Percentiles rank a stretch among this genome's conserved stretches.
phyloP scores from a whole-genome alignment of 768 basidiomycete species.

The Russula earlei region DNA sequence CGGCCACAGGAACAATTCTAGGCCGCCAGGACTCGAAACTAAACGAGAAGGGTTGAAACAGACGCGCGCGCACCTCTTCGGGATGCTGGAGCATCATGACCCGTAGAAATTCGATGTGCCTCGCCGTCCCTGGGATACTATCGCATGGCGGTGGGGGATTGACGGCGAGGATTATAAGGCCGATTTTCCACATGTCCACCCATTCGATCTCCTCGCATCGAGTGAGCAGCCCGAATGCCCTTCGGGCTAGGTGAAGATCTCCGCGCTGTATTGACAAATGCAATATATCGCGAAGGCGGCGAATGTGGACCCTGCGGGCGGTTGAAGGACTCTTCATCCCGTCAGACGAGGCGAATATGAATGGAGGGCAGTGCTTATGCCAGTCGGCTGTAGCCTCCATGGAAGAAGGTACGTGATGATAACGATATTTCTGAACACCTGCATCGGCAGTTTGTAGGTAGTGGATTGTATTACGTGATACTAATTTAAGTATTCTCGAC shows the following conservation, averaged over 20 bases:
- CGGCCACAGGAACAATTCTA: too few species aligned
- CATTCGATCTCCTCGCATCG: conserved; percentile 74
- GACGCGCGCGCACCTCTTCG: conserved; percentile 42
- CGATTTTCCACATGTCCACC: conserved; percentile 61
- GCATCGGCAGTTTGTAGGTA: not conserved
- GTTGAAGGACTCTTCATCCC: conserved; percentile 41
- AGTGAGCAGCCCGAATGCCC: conserved; percentile 65
- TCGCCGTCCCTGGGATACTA: conserved; percentile 20
- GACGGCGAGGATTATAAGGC: conserved; percentile 43
- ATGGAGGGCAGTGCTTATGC: too few species aligned
- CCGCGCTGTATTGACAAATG: conserved; percentile 60
- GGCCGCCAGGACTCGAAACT: not conserved
- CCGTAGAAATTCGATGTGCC: conserved; percentile 51
- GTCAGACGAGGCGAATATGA: conserved; percentile 54
- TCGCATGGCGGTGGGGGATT: conserved; percentile 5
- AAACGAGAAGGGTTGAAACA: not conserved
- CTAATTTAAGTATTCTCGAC: too few species aligned
- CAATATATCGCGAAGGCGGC: conserved; percentile 65
- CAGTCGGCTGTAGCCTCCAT: conserved; percentile 25
- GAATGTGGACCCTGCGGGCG: conserved; percentile 60
- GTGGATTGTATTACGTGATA: not conserved
- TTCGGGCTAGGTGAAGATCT: conserved; percentile 52
- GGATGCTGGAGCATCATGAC: conserved; percentile 62
- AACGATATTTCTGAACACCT: not conserved
- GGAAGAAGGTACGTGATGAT: too few species aligned